Base-by-base conservation (phyloP, 495 filamentous ascomycete genomes). In the Hyaloscypha bicolor region DNA sequence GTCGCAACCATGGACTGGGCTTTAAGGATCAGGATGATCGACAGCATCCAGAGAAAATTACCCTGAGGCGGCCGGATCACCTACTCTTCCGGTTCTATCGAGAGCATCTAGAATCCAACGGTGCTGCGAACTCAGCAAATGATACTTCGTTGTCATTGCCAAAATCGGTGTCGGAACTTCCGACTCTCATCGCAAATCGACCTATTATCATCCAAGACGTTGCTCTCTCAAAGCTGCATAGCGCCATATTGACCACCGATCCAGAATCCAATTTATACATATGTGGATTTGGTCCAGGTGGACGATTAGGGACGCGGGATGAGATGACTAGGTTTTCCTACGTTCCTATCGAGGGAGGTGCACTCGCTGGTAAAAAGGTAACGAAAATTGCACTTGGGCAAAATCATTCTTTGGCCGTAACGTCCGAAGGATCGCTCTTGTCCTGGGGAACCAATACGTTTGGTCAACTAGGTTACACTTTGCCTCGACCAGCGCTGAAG, bases 21-120 rank as follows among this genome's bases (percentile, higher is more conserved):
- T 90, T 98, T 69, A 92, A 93, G 19, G 92, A 97, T 73, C 88
- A 94, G 71, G 93, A 97, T 75, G 94, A 99, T 70, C 88, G 95
- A 4, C 93, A 97, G 62, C 97, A 88, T 75, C 95, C 95, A 0
- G 95, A 99, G 73, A 86, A 93, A 52, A 85, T 97, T 14, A 77
- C 78, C 25, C 75, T 98, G 66, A 85, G 89, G 53, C 88, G 96
- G n/a, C 93, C 94, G 1, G 87, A 91, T 25, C 88, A 93, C 68
- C 80, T 98, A 21, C 76, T 97, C 6, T 80, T 85, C 52, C 79
- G 87, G 42, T 90, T 95, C 65, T 87, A 88, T 70, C 77, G 80
- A 16, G 88, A 91, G 65, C 83, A 87, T 72, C 78, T 87, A 33
- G 76, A 72, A 56, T 67, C 67, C 9, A 55, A 65, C 4, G 11